Evolutionary conservation across 345 rosid species (phyloP).

Genomic region (Salix brachista): DNA sequence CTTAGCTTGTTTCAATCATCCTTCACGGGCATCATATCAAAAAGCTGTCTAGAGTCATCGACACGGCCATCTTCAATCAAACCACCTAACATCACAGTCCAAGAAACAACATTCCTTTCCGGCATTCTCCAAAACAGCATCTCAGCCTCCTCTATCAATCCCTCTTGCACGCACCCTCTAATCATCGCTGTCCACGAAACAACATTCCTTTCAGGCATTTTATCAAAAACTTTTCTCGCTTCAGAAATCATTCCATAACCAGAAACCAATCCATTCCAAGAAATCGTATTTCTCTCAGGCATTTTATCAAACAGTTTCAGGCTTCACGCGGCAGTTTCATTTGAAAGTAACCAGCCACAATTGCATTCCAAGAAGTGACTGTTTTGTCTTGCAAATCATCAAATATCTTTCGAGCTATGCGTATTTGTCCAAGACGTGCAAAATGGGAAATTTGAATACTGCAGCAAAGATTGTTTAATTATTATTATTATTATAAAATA

Average conservation of each 20-base stretch:
- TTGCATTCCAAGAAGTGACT: conserved; percentile 60
- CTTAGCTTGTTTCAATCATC: too few species aligned
- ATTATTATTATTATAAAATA: too few species aligned
- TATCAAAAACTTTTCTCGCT: conserved; percentile 54
- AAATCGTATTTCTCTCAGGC: conserved; percentile 64
- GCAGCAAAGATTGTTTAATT: conserved; percentile 22
- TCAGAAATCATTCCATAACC: conserved; percentile 60
- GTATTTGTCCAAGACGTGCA: conserved; percentile 48
- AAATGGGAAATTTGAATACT: conserved; percentile 43
- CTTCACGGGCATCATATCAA: too few species aligned
- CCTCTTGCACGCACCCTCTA: conserved; percentile 59
- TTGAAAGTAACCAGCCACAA: conserved; percentile 49
- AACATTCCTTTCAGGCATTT: conserved; percentile 63
- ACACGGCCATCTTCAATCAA: conserved; percentile 50
- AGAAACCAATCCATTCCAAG: conserved; percentile 70
- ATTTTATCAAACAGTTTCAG: conserved; percentile 49
- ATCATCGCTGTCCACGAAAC: conserved; percentile 77
- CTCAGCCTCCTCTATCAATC: conserved; percentile 57
- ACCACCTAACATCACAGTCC: conserved; percentile 85
- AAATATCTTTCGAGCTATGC: conserved; percentile 50
- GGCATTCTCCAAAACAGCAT: conserved; percentile 69
- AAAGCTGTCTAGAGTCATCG: conserved; percentile 26
- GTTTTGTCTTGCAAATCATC: conserved; percentile 48
- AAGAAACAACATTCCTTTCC: conserved; percentile 65
- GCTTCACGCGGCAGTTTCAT: conserved; percentile 54